phyloP scores from a whole-genome alignment of 1,139 yeast genomes.

The Scheffersomyces insectosa region DNA sequence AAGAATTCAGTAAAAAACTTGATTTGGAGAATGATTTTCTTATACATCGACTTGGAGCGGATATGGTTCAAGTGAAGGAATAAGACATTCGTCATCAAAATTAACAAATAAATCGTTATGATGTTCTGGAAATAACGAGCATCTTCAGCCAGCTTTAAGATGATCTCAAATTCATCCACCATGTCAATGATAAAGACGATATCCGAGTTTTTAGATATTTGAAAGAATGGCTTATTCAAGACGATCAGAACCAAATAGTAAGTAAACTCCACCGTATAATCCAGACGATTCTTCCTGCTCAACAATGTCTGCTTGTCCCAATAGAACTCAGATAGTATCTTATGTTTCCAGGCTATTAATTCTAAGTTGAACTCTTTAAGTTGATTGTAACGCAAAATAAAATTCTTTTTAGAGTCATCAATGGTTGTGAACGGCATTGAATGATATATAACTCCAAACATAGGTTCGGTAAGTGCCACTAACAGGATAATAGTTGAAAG shows the following conservation, averaged over 20 bases:
- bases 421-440: background rate
- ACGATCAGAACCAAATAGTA: constrained; percentile 1
- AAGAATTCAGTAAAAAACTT: background rate
- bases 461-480: background rate
- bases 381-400: constrained; percentile 1
- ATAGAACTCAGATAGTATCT: background rate
- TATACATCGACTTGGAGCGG: background rate
- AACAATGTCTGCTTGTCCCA: background rate
- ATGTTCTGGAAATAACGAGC: background rate
- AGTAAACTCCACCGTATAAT: background rate
- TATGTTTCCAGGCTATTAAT: background rate
- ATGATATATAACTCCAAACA: constrained; percentile 1
- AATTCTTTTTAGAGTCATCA: constrained; percentile 2
- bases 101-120: background rate
- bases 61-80: constrained; percentile 1
- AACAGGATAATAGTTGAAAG: background rate
- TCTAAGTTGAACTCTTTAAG: background rate
- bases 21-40: background rate
- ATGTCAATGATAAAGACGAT: background rate
- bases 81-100: constrained; percentile 1
- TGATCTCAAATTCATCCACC: background rate
- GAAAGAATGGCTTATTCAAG: constrained; percentile 3
- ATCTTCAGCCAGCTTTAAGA: background rate
- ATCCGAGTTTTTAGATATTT: background rate
- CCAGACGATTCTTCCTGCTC: background rate